phyloP scores from a whole-genome alignment of 306 rosid species.

The Inga laurina region DNA sequence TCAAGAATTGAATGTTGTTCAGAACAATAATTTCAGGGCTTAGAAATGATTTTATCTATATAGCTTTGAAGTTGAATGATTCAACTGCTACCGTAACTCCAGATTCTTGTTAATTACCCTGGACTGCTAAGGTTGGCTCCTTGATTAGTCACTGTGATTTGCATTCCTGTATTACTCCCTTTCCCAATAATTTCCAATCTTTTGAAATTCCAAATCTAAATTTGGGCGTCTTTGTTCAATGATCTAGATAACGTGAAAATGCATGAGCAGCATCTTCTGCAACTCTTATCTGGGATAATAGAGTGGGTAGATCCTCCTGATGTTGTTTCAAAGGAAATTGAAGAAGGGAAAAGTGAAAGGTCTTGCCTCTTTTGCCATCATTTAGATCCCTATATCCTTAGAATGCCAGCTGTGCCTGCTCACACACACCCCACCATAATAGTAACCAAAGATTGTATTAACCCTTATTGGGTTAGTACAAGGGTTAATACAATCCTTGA shows the following conservation, averaged over 20 bases:
- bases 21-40: not conserved
- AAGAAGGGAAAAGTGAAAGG: conserved; percentile 89
- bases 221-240: conserved; percentile 33
- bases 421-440: not conserved
- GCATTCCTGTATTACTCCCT: conserved; percentile 18
- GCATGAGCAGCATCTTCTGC: conserved; percentile 82
- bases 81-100: not conserved
- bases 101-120: conserved; percentile 10
- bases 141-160: conserved; percentile 14
- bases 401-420: conserved; percentile 23
- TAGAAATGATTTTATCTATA: not conserved
- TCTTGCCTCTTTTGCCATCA: conserved; percentile 36
- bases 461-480: too few species aligned
- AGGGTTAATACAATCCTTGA: too few species aligned
- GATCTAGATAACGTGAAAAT: conserved; percentile 69
- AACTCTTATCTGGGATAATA: conserved; percentile 76
- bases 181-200: conserved; percentile 14
- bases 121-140: conserved; percentile 8
- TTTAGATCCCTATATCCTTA: conserved; percentile 16
- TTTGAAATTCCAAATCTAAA: conserved; percentile 27
- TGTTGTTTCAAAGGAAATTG: conserved; percentile 71
- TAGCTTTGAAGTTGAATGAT: not conserved
- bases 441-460: not conserved
- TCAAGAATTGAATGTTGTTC: not conserved
- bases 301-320: conserved; percentile 97